Conservation (phyloP, 257 asterid genomes). For the Capsicum rhomboideum region DNA sequence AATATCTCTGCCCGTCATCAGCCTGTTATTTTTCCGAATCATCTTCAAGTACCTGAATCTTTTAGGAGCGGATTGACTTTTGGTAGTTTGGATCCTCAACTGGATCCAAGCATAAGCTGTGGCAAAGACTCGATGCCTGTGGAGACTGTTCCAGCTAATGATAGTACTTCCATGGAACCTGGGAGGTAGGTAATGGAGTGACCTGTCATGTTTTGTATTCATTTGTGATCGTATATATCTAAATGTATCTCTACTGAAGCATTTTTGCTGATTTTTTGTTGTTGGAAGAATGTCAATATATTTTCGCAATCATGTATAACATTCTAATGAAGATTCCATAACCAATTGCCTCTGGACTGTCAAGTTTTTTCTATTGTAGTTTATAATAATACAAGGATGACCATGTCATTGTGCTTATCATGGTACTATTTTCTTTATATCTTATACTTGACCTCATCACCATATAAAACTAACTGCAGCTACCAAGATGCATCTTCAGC, state of each 20-base stretch:
- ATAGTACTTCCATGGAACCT: conserved; percentile 25
- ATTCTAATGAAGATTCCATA: neutral
- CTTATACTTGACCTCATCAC: neutral
- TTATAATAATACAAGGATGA: neutral
- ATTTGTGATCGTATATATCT: neutral
- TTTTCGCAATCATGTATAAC: neutral
- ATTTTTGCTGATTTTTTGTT: neutral
- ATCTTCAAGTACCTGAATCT: conserved; percentile 53
- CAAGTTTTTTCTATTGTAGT: neutral
- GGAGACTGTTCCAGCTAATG: conserved; percentile 11
- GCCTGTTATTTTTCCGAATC: conserved; percentile 49
- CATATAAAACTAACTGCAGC: conserved; percentile 18
- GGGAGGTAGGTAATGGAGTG: conserved; percentile 16
- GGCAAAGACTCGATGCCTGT: conserved; percentile 7
- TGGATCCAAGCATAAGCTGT: conserved; percentile 6
- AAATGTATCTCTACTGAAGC: neutral
- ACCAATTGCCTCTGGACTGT: neutral
- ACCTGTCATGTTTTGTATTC: neutral
- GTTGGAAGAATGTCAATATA: neutral
- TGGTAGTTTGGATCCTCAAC: conserved; percentile 43
- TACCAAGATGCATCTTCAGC: conserved; percentile 18
- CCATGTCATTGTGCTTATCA: neutral
- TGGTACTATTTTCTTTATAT: neutral
- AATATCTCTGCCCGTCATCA: conserved; percentile 10
- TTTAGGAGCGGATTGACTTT: conserved; percentile 34